Percentiles rank a stretch among this genome's conserved stretches.
Conservation (phyloP, 2,329 filamentous ascomycete genomes). For the Neoascochyta sp. region DNA sequence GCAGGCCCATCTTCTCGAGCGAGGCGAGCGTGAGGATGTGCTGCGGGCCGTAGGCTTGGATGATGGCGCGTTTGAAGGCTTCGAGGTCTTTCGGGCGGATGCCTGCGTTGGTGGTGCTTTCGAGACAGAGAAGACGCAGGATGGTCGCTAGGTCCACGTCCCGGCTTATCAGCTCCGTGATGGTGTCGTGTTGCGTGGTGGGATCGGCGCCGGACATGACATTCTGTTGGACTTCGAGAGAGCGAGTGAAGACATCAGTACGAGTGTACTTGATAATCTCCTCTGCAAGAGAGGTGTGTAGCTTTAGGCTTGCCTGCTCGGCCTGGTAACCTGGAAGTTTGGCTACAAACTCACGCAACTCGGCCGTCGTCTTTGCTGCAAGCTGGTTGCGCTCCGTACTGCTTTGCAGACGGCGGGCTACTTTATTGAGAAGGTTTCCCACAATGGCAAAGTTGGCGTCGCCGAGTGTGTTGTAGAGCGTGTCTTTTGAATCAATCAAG, state of each 20-base stretch:
- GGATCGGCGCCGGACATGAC: conserved; percentile 87
- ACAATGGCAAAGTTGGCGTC: conserved; percentile 96
- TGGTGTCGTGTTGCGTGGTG: conserved; percentile 79
- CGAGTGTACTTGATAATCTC: conserved; percentile 93
- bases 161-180: conserved; percentile 91
- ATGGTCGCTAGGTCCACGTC: conserved; percentile 77
- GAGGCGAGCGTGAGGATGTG: conserved; percentile 85
- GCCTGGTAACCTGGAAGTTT: conserved; percentile 89
- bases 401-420: conserved; percentile 77
- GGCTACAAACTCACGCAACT: conserved; percentile 91
- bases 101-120: conserved; percentile 85
- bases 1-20: conserved; percentile 83
- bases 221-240: conserved; percentile 93
- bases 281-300: conserved; percentile 88
- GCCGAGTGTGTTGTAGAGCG: conserved; percentile 79
- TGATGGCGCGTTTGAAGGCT: conserved; percentile 77
- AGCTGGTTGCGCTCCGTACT: conserved; percentile 84
- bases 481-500: conserved; percentile 81
- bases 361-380: conserved; percentile 79
- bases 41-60: conserved; percentile 93
- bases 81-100: conserved; percentile 87
- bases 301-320: conserved; percentile 87
- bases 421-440: conserved; percentile 81
- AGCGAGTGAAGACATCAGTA: conserved; percentile 80
- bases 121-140: conserved; percentile 80